Evolutionary conservation across 805 yeast genomes (phyloP).

Genomic region (Lachancea thermotolerans): DNA sequence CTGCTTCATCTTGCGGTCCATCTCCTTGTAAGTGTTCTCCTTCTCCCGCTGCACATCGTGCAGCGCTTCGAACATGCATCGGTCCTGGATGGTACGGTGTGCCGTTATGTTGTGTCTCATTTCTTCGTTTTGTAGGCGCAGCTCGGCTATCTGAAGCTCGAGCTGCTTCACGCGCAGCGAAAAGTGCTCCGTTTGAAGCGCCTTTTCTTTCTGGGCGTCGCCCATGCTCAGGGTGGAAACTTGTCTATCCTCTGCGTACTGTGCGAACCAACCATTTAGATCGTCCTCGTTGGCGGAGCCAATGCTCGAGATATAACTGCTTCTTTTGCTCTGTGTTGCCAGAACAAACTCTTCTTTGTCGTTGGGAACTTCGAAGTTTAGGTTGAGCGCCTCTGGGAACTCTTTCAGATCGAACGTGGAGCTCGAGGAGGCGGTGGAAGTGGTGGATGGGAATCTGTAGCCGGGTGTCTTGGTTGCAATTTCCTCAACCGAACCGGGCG

Average conservation of each 20-base stretch:
- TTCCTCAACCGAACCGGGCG: not conserved
- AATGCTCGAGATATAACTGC: conserved; percentile 26
- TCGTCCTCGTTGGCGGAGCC: conserved; percentile 7
- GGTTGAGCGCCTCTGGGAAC: conserved; percentile 10
- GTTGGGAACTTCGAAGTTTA: conserved; percentile 17
- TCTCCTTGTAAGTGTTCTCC: conserved; percentile 8
- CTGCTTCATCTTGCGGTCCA: conserved; percentile 25
- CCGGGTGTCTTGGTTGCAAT: conserved; percentile 7
- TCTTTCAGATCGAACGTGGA: conserved; percentile 7
- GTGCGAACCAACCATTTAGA: conserved; percentile 7
- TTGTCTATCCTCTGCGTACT: conserved; percentile 4
- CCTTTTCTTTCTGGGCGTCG: conserved; percentile 2
- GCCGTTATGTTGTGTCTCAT: conserved; percentile 25
- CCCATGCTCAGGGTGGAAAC: not conserved
- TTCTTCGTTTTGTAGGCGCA: conserved; percentile 30
- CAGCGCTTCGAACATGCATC: conserved; percentile 17
- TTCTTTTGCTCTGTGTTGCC: conserved; percentile 19
- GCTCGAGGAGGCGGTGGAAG: conserved; percentile 8
- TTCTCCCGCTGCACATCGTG: conserved; percentile 14
- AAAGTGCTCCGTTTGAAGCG: conserved; percentile 8
- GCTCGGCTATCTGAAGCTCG: conserved; percentile 29
- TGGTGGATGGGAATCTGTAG: conserved; percentile 7
- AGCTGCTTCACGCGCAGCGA: conserved; percentile 29
- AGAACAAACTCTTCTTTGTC: conserved; percentile 21
- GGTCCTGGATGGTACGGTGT: conserved; percentile 24